These are phyloP conservation scores for Populus alba DNA, from an alignment of 345 rosid genomes.

Conservation along the genomic window DNA sequence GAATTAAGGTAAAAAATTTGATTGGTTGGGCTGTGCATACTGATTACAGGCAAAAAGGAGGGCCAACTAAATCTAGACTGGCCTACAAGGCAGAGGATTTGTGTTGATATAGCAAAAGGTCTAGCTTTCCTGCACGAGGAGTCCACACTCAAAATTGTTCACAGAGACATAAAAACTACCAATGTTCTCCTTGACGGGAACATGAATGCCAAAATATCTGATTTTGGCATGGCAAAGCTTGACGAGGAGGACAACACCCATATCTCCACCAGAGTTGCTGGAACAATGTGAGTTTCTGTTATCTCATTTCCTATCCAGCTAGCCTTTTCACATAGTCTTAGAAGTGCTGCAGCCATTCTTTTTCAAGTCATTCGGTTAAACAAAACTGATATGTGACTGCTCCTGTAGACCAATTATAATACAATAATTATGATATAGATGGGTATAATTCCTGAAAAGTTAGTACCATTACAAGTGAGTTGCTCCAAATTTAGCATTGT, in stretches of 20 bases:
- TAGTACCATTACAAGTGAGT: too few relatives aligned
- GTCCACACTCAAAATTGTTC: conserved; percentile 29
- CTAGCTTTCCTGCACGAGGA: conserved; percentile 37
- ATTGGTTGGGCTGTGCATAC: too few relatives aligned
- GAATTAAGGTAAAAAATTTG: too few relatives aligned
- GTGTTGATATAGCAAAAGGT: conserved; percentile 31
- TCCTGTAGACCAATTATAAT: too few relatives aligned
- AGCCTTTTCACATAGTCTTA: too few relatives aligned
- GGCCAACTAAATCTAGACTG: background rate
- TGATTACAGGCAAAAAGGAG: conserved; percentile 4
- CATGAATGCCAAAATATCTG: conserved; percentile 34
- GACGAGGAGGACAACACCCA: conserved; percentile 31
- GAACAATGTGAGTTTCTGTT: conserved; percentile 19
- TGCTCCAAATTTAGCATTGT: too few relatives aligned
- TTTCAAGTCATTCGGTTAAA: too few relatives aligned
- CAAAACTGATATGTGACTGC: too few relatives aligned
- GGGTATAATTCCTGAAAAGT: too few relatives aligned
- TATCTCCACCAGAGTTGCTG: conserved; percentile 29
- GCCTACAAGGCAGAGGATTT: conserved; percentile 22
- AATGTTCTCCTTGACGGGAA: conserved; percentile 29
- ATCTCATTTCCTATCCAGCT: too few relatives aligned
- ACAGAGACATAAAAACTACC: conserved; percentile 31
- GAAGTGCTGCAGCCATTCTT: too few relatives aligned
- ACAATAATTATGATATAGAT: too few relatives aligned
- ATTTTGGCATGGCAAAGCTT: conserved; percentile 34